These are phyloP conservation scores for Psidium friedrichsthalianum DNA, from an alignment of 345 rosid genomes.

Conservation along the genomic window DNA sequence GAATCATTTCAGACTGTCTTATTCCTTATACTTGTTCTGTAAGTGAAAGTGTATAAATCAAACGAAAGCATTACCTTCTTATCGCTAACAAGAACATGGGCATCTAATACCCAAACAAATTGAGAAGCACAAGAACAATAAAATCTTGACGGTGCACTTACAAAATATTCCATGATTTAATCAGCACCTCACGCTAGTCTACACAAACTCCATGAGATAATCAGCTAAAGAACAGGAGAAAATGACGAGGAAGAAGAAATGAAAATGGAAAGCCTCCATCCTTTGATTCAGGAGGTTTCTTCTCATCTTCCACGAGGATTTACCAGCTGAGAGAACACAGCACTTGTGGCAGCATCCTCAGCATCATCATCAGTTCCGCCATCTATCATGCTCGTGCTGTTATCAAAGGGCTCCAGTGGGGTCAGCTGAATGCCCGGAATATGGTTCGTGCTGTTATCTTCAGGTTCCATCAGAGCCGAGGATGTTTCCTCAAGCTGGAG, in stretches of 20 bases:
- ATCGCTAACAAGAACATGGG: not conserved
- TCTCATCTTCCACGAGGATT: slow-evolving; percentile 91
- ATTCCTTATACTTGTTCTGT: not conserved
- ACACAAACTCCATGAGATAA: not conserved
- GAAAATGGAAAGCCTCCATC: slow-evolving; percentile 4
- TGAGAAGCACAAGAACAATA: not conserved
- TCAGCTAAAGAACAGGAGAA: not conserved
- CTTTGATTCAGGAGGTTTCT: slow-evolving; percentile 1
- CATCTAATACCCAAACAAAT: not conserved
- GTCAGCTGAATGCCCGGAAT: slow-evolving; percentile 78
- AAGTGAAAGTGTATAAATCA: not conserved
- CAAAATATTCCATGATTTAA: not conserved
- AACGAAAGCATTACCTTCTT: not conserved
- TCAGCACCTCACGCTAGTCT: not conserved
- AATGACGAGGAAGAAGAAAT: not conserved
- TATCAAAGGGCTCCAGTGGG: slow-evolving; percentile 79
- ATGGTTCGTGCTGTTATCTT: slow-evolving; percentile 93
- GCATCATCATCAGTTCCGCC: slow-evolving; percentile 62
- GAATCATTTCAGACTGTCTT: not conserved
- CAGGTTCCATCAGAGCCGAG: slow-evolving; percentile 78
- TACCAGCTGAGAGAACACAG: slow-evolving; percentile 95
- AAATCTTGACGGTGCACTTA: not conserved
- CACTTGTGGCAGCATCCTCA: slow-evolving; percentile 82
- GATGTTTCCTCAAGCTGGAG: slow-evolving; percentile 93
- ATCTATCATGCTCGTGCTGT: slow-evolving; percentile 70